phyloP scores from a whole-genome alignment of 2,329 filamentous ascomycete species.

The Penicillium hesseltinei region DNA sequence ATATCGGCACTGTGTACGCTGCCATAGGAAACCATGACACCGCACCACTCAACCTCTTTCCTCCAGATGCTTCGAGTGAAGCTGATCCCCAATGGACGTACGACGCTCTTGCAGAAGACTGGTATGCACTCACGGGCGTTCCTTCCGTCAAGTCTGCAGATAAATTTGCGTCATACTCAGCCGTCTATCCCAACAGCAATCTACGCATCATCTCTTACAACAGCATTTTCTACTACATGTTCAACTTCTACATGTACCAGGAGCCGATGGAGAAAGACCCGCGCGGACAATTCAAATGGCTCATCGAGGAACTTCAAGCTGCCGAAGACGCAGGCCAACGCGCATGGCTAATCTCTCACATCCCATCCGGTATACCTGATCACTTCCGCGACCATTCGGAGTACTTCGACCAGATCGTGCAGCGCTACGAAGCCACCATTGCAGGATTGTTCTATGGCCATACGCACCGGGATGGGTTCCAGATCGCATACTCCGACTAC shows the following conservation, averaged over 20 bases:
- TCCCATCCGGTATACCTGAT: constrained; percentile 53
- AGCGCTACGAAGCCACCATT: constrained; percentile 55
- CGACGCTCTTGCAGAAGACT: constrained; percentile 47
- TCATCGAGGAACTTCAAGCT: constrained; percentile 53
- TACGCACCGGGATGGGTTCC: constrained; percentile 58
- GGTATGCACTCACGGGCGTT: constrained; percentile 50
- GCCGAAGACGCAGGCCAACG: constrained; percentile 54
- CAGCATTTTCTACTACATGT: constrained; percentile 60
- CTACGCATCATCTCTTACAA: constrained; percentile 60
- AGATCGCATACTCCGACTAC: constrained; percentile 56
- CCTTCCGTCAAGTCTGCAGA: constrained; percentile 35
- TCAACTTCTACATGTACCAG: constrained; percentile 58
- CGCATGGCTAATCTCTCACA: constrained; percentile 60
- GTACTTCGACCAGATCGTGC: constrained; percentile 55
- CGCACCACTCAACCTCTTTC: constrained; percentile 54
- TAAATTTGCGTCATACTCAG: constrained; percentile 53
- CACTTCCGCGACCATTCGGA: constrained; percentile 54
- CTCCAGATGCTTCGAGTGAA: constrained; percentile 40
- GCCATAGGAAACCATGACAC: constrained; percentile 60
- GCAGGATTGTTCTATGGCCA: constrained; percentile 58
- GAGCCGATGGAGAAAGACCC: constrained; percentile 53
- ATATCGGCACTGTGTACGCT: constrained; percentile 50
- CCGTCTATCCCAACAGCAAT: constrained; percentile 46
- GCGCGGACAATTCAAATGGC: constrained; percentile 53
- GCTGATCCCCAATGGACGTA: constrained; percentile 55